Percentiles rank a stretch among this genome's conserved stretches.
These are phyloP conservation scores for Mortierella sp. DNA, from an alignment of 371 early-diverging fungal genomes.

Conservation along the genomic window DNA sequence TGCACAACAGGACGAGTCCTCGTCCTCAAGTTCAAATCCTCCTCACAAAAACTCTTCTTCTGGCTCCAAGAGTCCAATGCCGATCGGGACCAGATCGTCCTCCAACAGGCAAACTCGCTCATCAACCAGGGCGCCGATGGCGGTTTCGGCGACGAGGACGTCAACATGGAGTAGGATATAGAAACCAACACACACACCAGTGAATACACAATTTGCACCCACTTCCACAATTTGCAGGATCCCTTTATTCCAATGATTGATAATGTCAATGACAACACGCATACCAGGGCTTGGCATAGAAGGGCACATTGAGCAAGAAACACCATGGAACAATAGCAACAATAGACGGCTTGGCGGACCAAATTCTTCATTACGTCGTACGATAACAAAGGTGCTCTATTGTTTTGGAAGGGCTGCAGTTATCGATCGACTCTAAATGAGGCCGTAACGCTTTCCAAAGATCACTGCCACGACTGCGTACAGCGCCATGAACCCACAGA, in stretches of 20 bases:
- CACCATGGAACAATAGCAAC: too few relatives aligned
- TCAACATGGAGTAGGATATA: conserved; percentile 37
- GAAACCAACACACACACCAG: not conserved
- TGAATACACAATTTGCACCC: too few relatives aligned
- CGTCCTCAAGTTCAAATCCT: conserved; percentile 81
- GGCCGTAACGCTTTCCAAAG: conserved; percentile 42
- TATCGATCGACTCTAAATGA: conserved; percentile 16
- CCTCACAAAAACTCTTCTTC: conserved; percentile 79
- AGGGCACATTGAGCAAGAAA: too few relatives aligned
- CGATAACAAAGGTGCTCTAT: not conserved
- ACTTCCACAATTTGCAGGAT: not conserved
- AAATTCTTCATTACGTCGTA: too few relatives aligned
- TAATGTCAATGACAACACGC: too few relatives aligned
- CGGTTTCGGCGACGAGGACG: conserved; percentile 40
- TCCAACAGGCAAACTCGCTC: conserved; percentile 66
- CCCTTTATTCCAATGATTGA: too few relatives aligned
- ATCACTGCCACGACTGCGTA: conserved; percentile 37
- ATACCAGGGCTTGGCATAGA: too few relatives aligned
- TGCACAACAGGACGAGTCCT: conserved; percentile 83
- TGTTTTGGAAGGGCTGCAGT: not conserved
- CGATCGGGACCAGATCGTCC: conserved; percentile 68
- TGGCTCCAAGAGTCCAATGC: conserved; percentile 85
- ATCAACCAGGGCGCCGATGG: conserved; percentile 64
- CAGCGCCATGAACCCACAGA: conserved; percentile 27
- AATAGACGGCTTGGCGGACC: too few relatives aligned